phyloP scores from a whole-genome alignment of 2,329 filamentous ascomycete species.

The Clarireedia monteithiana region DNA sequence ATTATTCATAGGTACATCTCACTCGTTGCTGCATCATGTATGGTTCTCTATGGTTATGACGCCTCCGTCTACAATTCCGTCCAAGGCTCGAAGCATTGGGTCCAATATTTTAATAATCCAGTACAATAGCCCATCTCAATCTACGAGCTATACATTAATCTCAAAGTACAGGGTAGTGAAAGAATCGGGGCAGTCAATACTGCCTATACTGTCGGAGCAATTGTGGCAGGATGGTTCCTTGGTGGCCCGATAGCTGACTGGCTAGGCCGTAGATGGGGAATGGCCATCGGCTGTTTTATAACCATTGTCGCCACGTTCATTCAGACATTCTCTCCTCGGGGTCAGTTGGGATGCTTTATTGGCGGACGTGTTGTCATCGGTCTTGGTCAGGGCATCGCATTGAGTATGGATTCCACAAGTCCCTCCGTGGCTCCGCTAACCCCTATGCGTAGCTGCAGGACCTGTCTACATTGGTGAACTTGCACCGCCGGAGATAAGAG shows the following conservation, averaged over 20 bases:
- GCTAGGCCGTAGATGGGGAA: slow-evolving; percentile 55
- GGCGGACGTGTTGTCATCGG: slow-evolving; percentile 62
- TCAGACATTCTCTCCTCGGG: slow-evolving; percentile 55
- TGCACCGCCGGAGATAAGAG: slow-evolving; percentile 55
- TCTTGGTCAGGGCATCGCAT: slow-evolving; percentile 57
- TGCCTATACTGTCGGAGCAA: slow-evolving; percentile 62
- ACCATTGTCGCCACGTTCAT: slow-evolving; percentile 63
- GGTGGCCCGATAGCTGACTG: slow-evolving; percentile 54
- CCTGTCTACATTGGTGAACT: slow-evolving; percentile 66
- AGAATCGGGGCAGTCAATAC: slow-evolving; percentile 55
- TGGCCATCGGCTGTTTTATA: slow-evolving; percentile 55
- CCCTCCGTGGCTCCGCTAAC: neutral
- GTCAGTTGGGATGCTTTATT: slow-evolving; percentile 58
- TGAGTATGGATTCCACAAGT: slow-evolving; percentile 37
- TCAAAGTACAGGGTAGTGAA: slow-evolving; percentile 25
- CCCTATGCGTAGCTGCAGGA: slow-evolving; percentile 43
- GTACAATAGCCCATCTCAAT: slow-evolving; percentile 9
- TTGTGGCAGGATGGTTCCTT: slow-evolving; percentile 60
- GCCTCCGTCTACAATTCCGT: slow-evolving; percentile 67
- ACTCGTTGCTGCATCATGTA: slow-evolving; percentile 60
- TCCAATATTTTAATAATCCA: slow-evolving; percentile 47
- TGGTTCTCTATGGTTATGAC: slow-evolving; percentile 71
- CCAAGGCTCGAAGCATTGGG: slow-evolving; percentile 60
- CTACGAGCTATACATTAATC: neutral
- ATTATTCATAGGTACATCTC: slow-evolving; percentile 51